phyloP scores from a whole-genome alignment of 2,329 filamentous ascomycete genomes.

The Claviceps digitariae region DNA sequence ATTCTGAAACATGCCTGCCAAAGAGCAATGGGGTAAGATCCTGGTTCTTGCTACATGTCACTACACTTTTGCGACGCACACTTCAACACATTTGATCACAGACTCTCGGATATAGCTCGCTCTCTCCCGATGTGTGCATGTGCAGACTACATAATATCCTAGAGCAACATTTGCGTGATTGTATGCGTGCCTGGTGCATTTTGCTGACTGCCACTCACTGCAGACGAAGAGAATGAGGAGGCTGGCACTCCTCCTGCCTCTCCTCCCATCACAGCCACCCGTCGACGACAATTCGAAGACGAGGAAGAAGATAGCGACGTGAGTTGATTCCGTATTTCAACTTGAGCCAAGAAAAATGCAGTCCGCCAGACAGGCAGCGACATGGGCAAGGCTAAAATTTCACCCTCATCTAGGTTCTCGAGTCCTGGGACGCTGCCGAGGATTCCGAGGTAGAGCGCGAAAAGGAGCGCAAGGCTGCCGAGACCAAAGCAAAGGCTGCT shows the following conservation, averaged over 20 bases:
- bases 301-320: constrained; percentile 80
- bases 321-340: constrained; percentile 18
- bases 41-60: constrained; percentile 5
- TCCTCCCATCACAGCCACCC: constrained; percentile 24
- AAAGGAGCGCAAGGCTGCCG: constrained; percentile 77
- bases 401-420: constrained; percentile 53
- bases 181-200: constrained; percentile 4
- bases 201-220: constrained; percentile 11
- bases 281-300: constrained; percentile 64
- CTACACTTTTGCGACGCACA: constrained; percentile 1
- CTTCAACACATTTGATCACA: background rate
- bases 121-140: background rate
- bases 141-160: constrained; percentile 4
- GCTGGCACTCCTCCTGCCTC: constrained; percentile 23
- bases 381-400: constrained; percentile 1
- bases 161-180: background rate
- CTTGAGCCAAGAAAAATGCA: background rate
- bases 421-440: constrained; percentile 93
- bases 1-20: constrained; percentile 22
- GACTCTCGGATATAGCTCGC: constrained; percentile 1
- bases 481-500: constrained; percentile 78
- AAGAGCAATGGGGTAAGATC: constrained; percentile 29
- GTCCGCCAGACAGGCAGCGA: too few relatives aligned
- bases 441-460: constrained; percentile 95
- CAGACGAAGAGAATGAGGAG: constrained; percentile 28